phyloP scores from a whole-genome alignment of 2,329 filamentous ascomycete species.

The Chaetomium sp. region DNA sequence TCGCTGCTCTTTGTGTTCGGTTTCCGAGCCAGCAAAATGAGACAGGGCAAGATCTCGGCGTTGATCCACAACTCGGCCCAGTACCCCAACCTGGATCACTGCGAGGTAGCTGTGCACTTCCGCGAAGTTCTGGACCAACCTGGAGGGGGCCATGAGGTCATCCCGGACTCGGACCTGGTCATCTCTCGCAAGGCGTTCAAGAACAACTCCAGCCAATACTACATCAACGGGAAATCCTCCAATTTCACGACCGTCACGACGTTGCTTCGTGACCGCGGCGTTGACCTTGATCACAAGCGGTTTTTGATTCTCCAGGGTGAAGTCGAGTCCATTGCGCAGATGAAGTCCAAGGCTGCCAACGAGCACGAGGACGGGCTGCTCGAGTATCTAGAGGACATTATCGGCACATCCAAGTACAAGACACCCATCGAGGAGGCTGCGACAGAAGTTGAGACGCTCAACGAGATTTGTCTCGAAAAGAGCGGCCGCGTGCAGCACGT shows the following conservation, averaged over 20 bases:
- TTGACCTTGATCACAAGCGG: slow-evolving; percentile 95
- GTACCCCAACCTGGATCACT: slow-evolving; percentile 77
- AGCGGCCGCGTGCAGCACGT: slow-evolving; percentile 93
- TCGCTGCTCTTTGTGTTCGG: slow-evolving; percentile 98
- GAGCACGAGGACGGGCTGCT: slow-evolving; percentile 95
- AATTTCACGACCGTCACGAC: slow-evolving; percentile 90
- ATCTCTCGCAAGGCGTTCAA: slow-evolving; percentile 92
- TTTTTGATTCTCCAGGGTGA: slow-evolving; percentile 97
- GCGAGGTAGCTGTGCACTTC: slow-evolving; percentile 95
- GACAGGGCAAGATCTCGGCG: slow-evolving; percentile 95
- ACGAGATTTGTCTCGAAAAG: slow-evolving; percentile 93
- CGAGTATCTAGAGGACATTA: slow-evolving; percentile 97
- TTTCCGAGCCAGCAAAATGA: slow-evolving; percentile 98
- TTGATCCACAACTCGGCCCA: slow-evolving; percentile 95
- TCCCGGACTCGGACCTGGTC: slow-evolving; percentile 77
- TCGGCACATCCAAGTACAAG: slow-evolving; percentile 98
- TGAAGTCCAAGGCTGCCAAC: slow-evolving; percentile 93
- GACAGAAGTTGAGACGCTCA: slow-evolving; percentile 80
- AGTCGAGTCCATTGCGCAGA: slow-evolving; percentile 97
- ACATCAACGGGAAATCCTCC: slow-evolving; percentile 83
- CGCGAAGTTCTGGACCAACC: slow-evolving; percentile 88
- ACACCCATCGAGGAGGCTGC: slow-evolving; percentile 92
- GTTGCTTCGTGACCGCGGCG: slow-evolving; percentile 76
- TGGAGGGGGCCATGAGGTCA: slow-evolving; percentile 64
- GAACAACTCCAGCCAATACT: slow-evolving; percentile 98